Percentiles rank a stretch among this genome's conserved stretches.
Conservation (phyloP, 73 alveolate species). For the Symbiodinium pilosum region DNA sequence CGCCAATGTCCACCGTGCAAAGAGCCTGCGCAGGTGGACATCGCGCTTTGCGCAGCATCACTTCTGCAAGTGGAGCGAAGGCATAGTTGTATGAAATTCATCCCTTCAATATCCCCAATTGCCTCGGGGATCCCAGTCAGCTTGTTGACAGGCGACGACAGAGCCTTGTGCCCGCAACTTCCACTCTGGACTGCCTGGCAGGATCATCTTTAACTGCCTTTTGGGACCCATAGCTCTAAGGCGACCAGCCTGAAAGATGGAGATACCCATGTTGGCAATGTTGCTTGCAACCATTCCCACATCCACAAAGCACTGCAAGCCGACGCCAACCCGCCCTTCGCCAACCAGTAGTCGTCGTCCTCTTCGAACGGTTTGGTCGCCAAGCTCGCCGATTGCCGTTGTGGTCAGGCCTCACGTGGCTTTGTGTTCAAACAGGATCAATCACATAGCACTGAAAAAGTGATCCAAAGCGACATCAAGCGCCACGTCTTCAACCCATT, state of each 20-base stretch:
- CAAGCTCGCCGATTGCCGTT: slow-evolving; percentile 35
- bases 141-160: slow-evolving; percentile 13
- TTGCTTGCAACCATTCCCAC: slow-evolving; percentile 34
- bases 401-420: slow-evolving; percentile 29
- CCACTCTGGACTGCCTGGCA: not conserved
- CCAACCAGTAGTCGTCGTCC: slow-evolving; percentile 42
- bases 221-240: not conserved
- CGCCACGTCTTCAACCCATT: too few relatives aligned
- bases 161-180: not conserved
- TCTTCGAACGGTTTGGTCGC: slow-evolving; percentile 16
- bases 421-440: too few relatives aligned
- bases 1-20: slow-evolving; percentile 55
- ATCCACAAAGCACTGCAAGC: slow-evolving; percentile 25
- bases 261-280: not conserved
- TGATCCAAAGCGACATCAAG: too few relatives aligned
- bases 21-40: too few relatives aligned
- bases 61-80: too few relatives aligned
- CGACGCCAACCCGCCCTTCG: slow-evolving; percentile 35
- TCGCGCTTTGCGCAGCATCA: too few relatives aligned
- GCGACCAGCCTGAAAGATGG: not conserved
- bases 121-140: slow-evolving; percentile 56
- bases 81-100: too few relatives aligned
- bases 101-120: too few relatives aligned
- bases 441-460: too few relatives aligned
- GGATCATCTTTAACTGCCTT: not conserved